Percentiles rank a stretch among this genome's conserved stretches.
phyloP scores from a whole-genome alignment of 2,329 filamentous ascomycete genomes.

The Colletotrichum falcatum region DNA sequence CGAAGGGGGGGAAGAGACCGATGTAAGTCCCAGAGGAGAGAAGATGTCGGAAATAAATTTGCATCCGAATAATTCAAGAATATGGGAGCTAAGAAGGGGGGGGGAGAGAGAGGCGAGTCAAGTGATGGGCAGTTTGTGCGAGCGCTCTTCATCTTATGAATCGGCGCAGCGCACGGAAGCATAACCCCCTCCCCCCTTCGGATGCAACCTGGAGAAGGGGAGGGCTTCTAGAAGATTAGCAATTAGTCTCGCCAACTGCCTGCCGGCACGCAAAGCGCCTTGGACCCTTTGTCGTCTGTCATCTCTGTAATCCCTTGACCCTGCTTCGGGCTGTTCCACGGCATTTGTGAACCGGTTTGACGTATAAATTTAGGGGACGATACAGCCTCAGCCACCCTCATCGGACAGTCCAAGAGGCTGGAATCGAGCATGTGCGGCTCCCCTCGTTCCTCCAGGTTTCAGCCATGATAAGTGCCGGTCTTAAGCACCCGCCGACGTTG shows the following conservation, averaged over 20 bases:
- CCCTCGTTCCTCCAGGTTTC: conserved; percentile 26
- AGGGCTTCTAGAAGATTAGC: conserved; percentile 17
- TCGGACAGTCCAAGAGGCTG: not conserved
- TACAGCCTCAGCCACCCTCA: too few species aligned
- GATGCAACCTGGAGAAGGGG: not conserved
- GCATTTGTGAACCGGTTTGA: conserved; percentile 1
- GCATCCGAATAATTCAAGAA: too few species aligned
- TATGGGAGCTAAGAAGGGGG: not conserved
- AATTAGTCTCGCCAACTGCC: conserved; percentile 10
- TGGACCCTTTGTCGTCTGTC: conserved; percentile 1
- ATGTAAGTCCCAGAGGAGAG: not conserved
- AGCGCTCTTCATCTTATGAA: conserved; percentile 26
- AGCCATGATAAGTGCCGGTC: conserved; percentile 18
- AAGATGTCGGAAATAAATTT: not conserved
- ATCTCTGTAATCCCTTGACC: conserved; percentile 14
- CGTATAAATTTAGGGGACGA: not conserved
- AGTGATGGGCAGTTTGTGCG: conserved; percentile 14
- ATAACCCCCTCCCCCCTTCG: not conserved
- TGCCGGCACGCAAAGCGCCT: conserved; percentile 27
- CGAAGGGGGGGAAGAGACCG: not conserved
- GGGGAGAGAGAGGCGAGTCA: not conserved
- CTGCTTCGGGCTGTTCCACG: conserved; percentile 5
- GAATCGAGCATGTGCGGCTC: conserved; percentile 4
- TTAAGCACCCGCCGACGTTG: conserved; percentile 26
- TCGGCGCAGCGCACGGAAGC: conserved; percentile 1